phyloP scores from a whole-genome alignment of 2,329 filamentous ascomycete genomes.

The Conoideocrella luteorostrata region DNA sequence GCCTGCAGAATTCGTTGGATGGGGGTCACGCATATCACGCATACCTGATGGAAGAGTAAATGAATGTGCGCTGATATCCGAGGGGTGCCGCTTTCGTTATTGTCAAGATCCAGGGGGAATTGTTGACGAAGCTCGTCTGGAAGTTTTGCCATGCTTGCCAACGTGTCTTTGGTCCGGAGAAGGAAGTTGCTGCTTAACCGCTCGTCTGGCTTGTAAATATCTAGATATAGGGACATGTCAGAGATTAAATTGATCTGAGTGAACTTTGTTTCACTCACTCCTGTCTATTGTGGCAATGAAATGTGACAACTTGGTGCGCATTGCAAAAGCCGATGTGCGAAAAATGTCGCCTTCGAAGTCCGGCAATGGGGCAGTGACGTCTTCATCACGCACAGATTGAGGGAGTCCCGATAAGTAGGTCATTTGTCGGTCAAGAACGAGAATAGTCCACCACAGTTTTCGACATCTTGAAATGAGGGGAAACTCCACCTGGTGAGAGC shows the following conservation, averaged over 20 bases:
- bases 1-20: no score
- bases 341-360: conserved; percentile 21
- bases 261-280: conserved; percentile 14
- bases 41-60: conserved; percentile 25
- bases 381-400: conserved; percentile 41
- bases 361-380: conserved; percentile 37
- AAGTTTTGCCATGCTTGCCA: conserved; percentile 21
- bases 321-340: conserved; percentile 21
- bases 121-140: conserved; percentile 23
- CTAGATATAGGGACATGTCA: rapidly evolving
- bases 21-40: no score
- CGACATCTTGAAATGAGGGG: conserved; percentile 37
- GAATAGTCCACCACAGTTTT: conserved; percentile 48
- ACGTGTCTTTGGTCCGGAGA: conserved; percentile 22
- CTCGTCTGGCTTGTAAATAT: conserved; percentile 23
- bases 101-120: conserved; percentile 23
- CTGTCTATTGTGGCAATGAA: conserved; percentile 24
- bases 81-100: conserved; percentile 25
- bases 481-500: conserved; percentile 32
- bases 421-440: conserved; percentile 47
- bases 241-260: not conserved
- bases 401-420: conserved; percentile 47
- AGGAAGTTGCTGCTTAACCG: conserved; percentile 24
- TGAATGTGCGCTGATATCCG: conserved; percentile 25
- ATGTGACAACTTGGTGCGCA: conserved; percentile 25